These are phyloP conservation scores for Penicillium sp. DNA, from an alignment of 2,329 filamentous ascomycete genomes.

Conservation along the genomic window DNA sequence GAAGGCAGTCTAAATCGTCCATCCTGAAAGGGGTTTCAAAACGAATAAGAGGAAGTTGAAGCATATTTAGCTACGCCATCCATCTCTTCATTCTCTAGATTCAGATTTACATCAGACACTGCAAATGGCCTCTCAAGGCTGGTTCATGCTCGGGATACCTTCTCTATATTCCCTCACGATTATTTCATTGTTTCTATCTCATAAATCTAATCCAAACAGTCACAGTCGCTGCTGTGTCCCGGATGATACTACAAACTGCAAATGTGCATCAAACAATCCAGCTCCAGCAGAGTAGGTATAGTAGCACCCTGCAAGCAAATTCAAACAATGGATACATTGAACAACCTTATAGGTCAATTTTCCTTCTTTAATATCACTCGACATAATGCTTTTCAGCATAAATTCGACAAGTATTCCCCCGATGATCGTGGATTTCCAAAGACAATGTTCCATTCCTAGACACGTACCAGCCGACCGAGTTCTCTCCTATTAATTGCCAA, in stretches of 20 bases:
- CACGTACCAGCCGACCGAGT: not conserved
- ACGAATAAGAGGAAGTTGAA: too few relatives aligned
- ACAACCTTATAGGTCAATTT: not conserved
- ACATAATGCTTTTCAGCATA: slow-evolving; percentile 1
- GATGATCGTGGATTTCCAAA: not conserved
- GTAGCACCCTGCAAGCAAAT: not conserved
- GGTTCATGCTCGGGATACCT: not conserved
- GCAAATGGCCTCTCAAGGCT: too few relatives aligned
- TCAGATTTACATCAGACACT: too few relatives aligned
- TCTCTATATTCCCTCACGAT: not conserved
- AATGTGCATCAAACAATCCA: not conserved
- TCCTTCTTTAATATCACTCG: not conserved
- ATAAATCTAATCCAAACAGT: not conserved
- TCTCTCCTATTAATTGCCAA: slow-evolving; percentile 2
- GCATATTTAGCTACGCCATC: not conserved
- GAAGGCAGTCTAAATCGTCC: too few relatives aligned
- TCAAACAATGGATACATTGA: too few relatives aligned
- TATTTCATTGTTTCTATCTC: too few relatives aligned
- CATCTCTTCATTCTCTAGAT: too few relatives aligned
- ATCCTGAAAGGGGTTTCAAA: too few relatives aligned
- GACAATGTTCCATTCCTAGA: slow-evolving; percentile 1
- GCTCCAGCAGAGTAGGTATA: not conserved
- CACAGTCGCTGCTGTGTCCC: not conserved
- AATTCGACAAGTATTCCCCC: not conserved
- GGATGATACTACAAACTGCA: not conserved